These are phyloP conservation scores for Monosporozyma aquatica DNA, from an alignment of 805 yeast genomes.

Conservation along the genomic window DNA sequence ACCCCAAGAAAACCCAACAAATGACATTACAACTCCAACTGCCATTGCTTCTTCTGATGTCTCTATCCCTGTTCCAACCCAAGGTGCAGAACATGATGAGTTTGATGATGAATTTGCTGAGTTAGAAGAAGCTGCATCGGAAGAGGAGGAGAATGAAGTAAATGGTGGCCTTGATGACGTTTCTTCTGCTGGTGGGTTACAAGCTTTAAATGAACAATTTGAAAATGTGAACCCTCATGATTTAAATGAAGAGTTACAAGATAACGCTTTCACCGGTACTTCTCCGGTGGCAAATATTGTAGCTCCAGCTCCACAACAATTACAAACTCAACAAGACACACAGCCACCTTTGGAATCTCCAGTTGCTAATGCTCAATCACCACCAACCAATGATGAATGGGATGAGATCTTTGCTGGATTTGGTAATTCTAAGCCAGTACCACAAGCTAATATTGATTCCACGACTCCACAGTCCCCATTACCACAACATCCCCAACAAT, in stretches of 20 bases:
- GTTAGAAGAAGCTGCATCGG: slow-evolving; percentile 37
- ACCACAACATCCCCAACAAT: too few relatives aligned
- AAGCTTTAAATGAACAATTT: slow-evolving; percentile 15
- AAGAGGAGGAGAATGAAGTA: slow-evolving; percentile 28
- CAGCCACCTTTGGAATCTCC: neutral
- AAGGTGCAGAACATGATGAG: too few relatives aligned
- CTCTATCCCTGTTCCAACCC: slow-evolving; percentile 6
- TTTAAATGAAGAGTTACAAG: slow-evolving; percentile 20
- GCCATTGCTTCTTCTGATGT: slow-evolving; percentile 6
- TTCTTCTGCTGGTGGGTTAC: slow-evolving; percentile 1
- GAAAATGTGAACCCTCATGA: slow-evolving; percentile 22
- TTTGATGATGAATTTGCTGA: slow-evolving; percentile 40
- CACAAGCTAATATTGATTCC: slow-evolving; percentile 5
- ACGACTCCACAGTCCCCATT: slow-evolving; percentile 4
- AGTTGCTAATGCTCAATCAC: slow-evolving; percentile 1
- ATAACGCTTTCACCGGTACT: slow-evolving; percentile 18
- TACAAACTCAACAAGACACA: neutral
- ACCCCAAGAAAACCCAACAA: neutral
- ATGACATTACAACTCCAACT: slow-evolving; percentile 16
- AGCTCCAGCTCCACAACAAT: slow-evolving; percentile 4
- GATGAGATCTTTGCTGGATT: slow-evolving; percentile 87
- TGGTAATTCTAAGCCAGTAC: slow-evolving; percentile 38
- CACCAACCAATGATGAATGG: slow-evolving; percentile 67
- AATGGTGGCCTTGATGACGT: slow-evolving; percentile 14
- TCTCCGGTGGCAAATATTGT: neutral